A percentile compares a stretch with the other conserved stretches of the same genome.
phyloP scores from a whole-genome alignment of 225 moss, liverwort and hornwort species.

The Pleurozium schreberi region DNA sequence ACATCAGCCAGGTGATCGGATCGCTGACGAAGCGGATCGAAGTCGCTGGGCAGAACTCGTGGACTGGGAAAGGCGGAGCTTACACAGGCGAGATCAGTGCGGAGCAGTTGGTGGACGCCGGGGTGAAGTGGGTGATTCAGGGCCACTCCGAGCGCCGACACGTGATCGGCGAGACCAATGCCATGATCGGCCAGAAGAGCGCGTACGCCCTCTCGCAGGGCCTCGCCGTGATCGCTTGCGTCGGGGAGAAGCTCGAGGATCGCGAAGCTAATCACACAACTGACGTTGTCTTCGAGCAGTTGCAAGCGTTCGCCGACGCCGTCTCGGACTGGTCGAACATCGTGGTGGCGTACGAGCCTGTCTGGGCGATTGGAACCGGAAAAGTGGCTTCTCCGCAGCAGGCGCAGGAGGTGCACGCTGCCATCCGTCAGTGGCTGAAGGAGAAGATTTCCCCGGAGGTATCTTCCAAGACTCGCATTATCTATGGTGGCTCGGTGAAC shows the following conservation, averaged over 20 bases:
- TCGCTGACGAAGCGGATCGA: constrained; percentile 73
- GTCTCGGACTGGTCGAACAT: constrained; percentile 68
- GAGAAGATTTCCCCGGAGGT: constrained; percentile 68
- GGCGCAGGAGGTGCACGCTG: constrained; percentile 91
- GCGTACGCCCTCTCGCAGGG: constrained; percentile 72
- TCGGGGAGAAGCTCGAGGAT: constrained; percentile 89
- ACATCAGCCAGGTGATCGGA: constrained; percentile 56
- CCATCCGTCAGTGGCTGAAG: constrained; percentile 70
- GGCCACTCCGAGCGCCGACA: constrained; percentile 68
- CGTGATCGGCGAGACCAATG: constrained; percentile 46
- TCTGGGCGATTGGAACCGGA: constrained; percentile 99
- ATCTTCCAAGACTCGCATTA: constrained; percentile 63
- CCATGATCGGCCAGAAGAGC: constrained; percentile 73
- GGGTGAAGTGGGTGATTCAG: constrained; percentile 81
- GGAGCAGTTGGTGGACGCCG: constrained; percentile 74
- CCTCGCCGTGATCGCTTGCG: constrained; percentile 86
- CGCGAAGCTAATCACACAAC: constrained; percentile 67
- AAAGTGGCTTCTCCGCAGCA: constrained; percentile 84
- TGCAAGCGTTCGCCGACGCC: constrained; percentile 69
- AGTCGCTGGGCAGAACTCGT: constrained; percentile 78
- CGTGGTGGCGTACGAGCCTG: constrained; percentile 94
- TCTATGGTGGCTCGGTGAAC: constrained; percentile 92
- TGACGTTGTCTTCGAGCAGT: constrained; percentile 67
- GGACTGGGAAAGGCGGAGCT: constrained; percentile 91
- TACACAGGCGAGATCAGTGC: constrained; percentile 95